Evolutionary conservation across 192 early-diverging fungal genomes (phyloP).

Genomic region (Gryganskiella cystojenkinii): DNA sequence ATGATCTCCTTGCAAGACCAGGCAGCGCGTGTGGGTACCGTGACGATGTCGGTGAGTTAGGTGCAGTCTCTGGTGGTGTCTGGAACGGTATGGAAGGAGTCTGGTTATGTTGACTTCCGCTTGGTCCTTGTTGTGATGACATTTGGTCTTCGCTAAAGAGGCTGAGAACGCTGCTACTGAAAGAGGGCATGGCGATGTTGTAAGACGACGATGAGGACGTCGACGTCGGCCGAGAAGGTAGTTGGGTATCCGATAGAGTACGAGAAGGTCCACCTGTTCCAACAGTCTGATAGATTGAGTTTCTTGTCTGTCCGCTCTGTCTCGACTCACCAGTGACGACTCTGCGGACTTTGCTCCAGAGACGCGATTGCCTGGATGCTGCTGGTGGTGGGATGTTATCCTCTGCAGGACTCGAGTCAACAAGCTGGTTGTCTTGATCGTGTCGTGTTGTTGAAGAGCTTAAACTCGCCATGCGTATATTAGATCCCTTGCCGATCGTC

Average conservation of each 20-base stretch:
- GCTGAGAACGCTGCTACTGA: conserved; percentile 44
- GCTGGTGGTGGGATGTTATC: neutral
- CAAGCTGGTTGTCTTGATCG: neutral
- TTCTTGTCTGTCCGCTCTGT: neutral
- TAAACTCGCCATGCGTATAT: neutral
- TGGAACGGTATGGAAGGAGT: conserved; percentile 17
- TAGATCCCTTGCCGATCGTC: no score
- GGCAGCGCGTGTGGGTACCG: conserved; percentile 17
- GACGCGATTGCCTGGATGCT: conserved; percentile 12
- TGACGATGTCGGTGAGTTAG: conserved; percentile 21
- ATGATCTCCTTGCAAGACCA: conserved; percentile 31
- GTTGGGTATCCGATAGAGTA: conserved; percentile 22
- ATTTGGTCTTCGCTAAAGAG: conserved; percentile 41
- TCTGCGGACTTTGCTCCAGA: conserved; percentile 33
- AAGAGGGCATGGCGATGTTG: conserved; percentile 31
- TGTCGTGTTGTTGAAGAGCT: neutral
- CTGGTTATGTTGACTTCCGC: neutral
- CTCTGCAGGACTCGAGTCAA: no score
- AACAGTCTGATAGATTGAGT: conserved; percentile 23
- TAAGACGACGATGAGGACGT: conserved; percentile 23
- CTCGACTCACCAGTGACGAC: conserved; percentile 26
- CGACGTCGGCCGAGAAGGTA: conserved; percentile 18
- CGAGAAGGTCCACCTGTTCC: conserved; percentile 8
- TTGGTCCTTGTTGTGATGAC: neutral
- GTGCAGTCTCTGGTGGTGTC: conserved; percentile 45